Evolutionary conservation across 106 monocot genomes (phyloP), one percentile per base, ranked within the genome.

Genomic region (Dendrobium catenatum): DNA sequence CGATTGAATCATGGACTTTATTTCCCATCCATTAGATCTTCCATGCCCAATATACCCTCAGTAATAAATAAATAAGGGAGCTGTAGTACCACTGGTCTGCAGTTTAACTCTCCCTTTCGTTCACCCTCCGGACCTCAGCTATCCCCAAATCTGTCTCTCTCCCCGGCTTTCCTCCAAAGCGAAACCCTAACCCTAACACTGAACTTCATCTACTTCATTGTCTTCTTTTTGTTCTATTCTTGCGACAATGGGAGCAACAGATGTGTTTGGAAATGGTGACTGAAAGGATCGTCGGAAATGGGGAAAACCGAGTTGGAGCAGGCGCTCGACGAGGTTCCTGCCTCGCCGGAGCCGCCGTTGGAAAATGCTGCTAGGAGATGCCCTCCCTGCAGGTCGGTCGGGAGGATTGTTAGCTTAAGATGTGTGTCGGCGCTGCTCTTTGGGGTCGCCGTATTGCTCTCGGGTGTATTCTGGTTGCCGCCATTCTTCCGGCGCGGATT

Each of bases 401-500:
- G 80, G 43, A 78, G 76, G 70, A 54, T 86, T 64, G 61, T 80
- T 76, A 73, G 84, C 79, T 74, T 80, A 10, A 84, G 82, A 55
- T 89, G 91, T 82, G 51, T 87, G 4, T 80, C 78, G 8, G 84
- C 84, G 88, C 80, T 91, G 79, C 26, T 84, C 0, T 72, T 93
- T 13, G 89, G 88, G 72, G 58, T 83, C 15, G 93, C 90, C 9
- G 87, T 90, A 55, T 49, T 93, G 42, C 77, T 96, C 13, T 93
- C 91, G 3, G 93, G 90, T 4, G 82, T 91, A 2, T 93, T 91
- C 82, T 93, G 93, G 89, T 76, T 96, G 9, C 93, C 87, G 24
- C 90, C 93, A 5, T 93, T 90, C 79, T 41, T 87, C 44, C 68
- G 86, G 31, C 72, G 51, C 22, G 46, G 84, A 2, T 22, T 47